Conservation (phyloP, 768 basidiomycete genomes). For the Tubosaeta sp. region DNA sequence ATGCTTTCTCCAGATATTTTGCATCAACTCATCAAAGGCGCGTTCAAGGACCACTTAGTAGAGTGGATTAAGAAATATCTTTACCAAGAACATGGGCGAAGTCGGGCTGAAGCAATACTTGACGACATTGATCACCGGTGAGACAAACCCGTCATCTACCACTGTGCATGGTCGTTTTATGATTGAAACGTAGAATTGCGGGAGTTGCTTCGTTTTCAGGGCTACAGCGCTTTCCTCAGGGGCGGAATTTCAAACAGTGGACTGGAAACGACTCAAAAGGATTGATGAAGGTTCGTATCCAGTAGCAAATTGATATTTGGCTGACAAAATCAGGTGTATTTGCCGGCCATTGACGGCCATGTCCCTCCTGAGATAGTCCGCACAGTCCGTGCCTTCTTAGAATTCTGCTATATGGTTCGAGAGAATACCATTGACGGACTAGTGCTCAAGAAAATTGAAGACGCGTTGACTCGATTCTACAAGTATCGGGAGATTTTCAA, state of each 20-base stretch:
- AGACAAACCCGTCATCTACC: background rate
- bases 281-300: constrained; percentile 30
- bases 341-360: constrained; percentile 23
- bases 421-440: constrained; percentile 11
- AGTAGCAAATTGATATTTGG: too few relatives aligned
- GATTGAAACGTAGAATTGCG: constrained; percentile 20
- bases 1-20: constrained; percentile 4
- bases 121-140: constrained; percentile 31
- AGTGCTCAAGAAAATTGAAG: constrained; percentile 14
- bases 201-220: constrained; percentile 26
- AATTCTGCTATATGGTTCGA: constrained; percentile 33
- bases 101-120: constrained; percentile 14
- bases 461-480: constrained; percentile 18
- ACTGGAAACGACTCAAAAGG: constrained; percentile 37
- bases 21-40: constrained; percentile 1
- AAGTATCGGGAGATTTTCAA: constrained; percentile 15
- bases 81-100: background rate
- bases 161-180: background rate
- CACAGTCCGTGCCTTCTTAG: constrained; percentile 18
- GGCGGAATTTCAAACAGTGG: constrained; percentile 33
- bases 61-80: background rate
- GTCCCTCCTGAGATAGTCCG: constrained; percentile 17
- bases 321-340: constrained; percentile 20
- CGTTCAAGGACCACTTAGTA: constrained; percentile 1
- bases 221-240: constrained; percentile 28